Evolutionary conservation across 495 filamentous ascomycete species (phyloP), one percentile per base, ranked within the genome.

Genomic region (Daldinia decipiens): DNA sequence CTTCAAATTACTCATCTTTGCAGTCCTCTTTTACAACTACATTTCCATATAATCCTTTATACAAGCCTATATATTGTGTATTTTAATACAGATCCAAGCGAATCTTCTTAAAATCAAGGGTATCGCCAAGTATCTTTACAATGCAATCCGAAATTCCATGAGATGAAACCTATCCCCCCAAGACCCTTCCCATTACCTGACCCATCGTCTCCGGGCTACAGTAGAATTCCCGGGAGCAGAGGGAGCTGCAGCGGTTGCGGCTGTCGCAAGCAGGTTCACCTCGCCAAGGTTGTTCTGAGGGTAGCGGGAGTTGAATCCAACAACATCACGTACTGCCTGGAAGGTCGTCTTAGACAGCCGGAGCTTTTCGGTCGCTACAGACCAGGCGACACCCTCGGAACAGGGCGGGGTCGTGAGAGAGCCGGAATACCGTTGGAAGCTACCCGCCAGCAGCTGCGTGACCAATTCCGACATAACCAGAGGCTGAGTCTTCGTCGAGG

Each of bases 401-500:
- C 90, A 92, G 0, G 90, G 90, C 38, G 90, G 90, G 4, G 90
- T 91, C 36, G 90, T 92, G 19, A 92, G 83, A 1, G 87, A 89
- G 52, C 90, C 90, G 0, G 78, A 77, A 76, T 91, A 91, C 38
- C 82, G 75, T 61, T 81, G 85, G 68, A 91, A 80, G 19, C 75
- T 74, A 29, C 83, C 82, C 15, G 74, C 76, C 66, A 84, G 79
- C 50, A 91, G 67, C 50, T 86, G 79, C 4, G 76, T 65, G 62
- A 83, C 81, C 13, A 92, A 75, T 55, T 77, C 79, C n/a, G 79
- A 75, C 79, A 92, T 88, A 67, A 86, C 79, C 39, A 91, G 79
- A 15, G 80, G 76, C 39, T 81, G 82, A 3, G 88, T 90, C 70
- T 78, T 82, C 47, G 85, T 86, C 34, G 78, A 78, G 57, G 79